Evolutionary conservation across 192 early-diverging fungal genomes (phyloP), one percentile per base, ranked within the genome.

Genomic region (Funneliformis geosporum): DNA sequence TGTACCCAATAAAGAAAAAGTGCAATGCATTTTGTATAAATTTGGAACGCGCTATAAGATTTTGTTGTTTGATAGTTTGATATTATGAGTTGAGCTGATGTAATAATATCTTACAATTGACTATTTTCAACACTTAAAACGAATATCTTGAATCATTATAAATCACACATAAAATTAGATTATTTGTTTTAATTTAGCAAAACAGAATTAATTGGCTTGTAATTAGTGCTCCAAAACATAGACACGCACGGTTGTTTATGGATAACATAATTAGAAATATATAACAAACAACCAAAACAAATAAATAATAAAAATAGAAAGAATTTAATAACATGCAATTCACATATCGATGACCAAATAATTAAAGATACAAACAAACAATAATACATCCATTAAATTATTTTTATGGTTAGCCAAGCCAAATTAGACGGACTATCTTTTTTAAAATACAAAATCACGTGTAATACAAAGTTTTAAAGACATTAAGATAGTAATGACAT

Each of bases 201-300:
- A 42, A 46, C 6, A 27, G 12, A 43, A n/a, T n/a, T n/a, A n/a
- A n/a, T 27, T n/a, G 40, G 40, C 38, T 46, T 76, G 65, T 89
- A 87, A 71, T 87, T 87, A 0, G 89, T 88, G 86, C 66, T 55
- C 18, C 75, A 76, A 11, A 84, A 7, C 6, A 75, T 79, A 16
- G 66, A 80, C 21, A 80, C 28, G 64, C 11, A 43, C 12, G 25
- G 60, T 86, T 10, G 21, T 42, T 59, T 39, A 87, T 80, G 80
- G 79, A 80, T 85, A 87, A 71, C 9, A n/a, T 71, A 44, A 39
- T 10, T 18, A 46, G 46, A 44, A 27, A n/a, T 44, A 10, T 25
- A 12, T 10, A 9, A 43, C 5, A 1, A 46, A n/a, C n/a, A n/a
- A n/a, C n/a, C n/a, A n/a, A n/a, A n/a, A n/a, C n/a, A n/a, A n/a